Evolutionary conservation across 2,329 filamentous ascomycete genomes (phyloP).

Genomic region (Xylariales sp.): DNA sequence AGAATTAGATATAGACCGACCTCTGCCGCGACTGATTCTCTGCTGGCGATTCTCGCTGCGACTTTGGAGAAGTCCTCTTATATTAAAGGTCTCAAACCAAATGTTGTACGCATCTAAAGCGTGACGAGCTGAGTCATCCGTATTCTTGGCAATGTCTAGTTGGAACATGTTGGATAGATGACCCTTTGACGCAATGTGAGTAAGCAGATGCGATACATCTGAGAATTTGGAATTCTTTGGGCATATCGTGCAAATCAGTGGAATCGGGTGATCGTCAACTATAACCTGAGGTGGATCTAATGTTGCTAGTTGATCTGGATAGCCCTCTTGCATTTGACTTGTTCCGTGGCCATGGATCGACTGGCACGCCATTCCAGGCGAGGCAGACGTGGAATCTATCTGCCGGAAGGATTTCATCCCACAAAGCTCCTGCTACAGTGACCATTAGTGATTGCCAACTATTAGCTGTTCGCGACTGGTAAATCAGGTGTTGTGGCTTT

Average conservation of each 20-base stretch:
- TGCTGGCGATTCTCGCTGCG: slow-evolving; percentile 69
- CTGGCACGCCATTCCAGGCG: no score
- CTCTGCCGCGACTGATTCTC: slow-evolving; percentile 19
- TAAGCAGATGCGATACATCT: slow-evolving; percentile 86
- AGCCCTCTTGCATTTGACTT: no score
- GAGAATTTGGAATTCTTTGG: slow-evolving; percentile 77
- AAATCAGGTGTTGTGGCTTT: no score
- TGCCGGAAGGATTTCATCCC: no score
- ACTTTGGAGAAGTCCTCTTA: slow-evolving; percentile 71
- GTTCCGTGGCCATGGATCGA: no score
- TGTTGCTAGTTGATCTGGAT: no score
- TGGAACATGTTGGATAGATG: slow-evolving; percentile 84
- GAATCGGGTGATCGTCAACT: slow-evolving; percentile 36
- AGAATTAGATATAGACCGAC: no score
- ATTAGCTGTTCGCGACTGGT: no score
- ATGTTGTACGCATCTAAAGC: slow-evolving; percentile 65
- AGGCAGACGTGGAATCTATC: no score
- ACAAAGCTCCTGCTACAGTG: no score
- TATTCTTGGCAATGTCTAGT: slow-evolving; percentile 66
- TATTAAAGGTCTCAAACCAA: slow-evolving; percentile 71
- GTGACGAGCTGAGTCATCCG: slow-evolving; percentile 60
- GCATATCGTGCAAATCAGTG: slow-evolving; percentile 79
- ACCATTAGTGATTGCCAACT: no score
- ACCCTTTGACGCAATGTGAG: slow-evolving; percentile 89
- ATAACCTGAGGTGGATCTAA: not conserved